Percentiles rank a stretch among this genome's conserved stretches.
Evolutionary conservation across 1,139 yeast genomes (phyloP).

Genomic region (Dujonia santamariae): DNA sequence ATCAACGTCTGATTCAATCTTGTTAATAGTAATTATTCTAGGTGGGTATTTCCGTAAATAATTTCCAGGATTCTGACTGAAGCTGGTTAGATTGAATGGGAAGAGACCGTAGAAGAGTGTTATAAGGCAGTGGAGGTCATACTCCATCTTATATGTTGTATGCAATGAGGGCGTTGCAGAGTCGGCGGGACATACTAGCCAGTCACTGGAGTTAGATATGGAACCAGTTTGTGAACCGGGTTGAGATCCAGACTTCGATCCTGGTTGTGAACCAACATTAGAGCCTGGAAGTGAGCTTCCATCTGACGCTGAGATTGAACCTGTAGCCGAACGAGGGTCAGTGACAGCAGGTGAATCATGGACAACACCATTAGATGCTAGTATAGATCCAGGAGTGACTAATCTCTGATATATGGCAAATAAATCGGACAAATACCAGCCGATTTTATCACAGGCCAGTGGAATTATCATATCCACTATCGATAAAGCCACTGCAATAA

Average conservation of each 20-base stretch:
- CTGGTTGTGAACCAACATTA: too few species aligned
- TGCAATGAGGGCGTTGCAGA: neutral
- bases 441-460: conserved; percentile 38
- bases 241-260: too few species aligned
- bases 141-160: conserved; percentile 13
- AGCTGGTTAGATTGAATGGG: conserved; percentile 49
- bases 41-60: conserved; percentile 15
- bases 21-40: conserved; percentile 10
- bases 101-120: conserved; percentile 60
- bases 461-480: conserved; percentile 55
- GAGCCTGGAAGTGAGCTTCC: too few species aligned
- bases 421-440: conserved; percentile 37
- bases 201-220: too few species aligned
- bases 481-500: conserved; percentile 41
- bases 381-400: too few species aligned
- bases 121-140: conserved; percentile 23
- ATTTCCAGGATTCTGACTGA: conserved; percentile 37
- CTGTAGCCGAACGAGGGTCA: too few species aligned
- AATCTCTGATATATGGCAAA: conserved; percentile 37
- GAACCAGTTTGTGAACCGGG: too few species aligned
- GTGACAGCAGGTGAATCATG: too few species aligned
- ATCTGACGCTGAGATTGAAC: too few species aligned
- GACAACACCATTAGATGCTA: too few species aligned
- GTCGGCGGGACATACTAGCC: neutral
- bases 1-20: neutral